Base-by-base conservation (phyloP, 345 rosid species). In the Dovyalis caffra region DNA sequence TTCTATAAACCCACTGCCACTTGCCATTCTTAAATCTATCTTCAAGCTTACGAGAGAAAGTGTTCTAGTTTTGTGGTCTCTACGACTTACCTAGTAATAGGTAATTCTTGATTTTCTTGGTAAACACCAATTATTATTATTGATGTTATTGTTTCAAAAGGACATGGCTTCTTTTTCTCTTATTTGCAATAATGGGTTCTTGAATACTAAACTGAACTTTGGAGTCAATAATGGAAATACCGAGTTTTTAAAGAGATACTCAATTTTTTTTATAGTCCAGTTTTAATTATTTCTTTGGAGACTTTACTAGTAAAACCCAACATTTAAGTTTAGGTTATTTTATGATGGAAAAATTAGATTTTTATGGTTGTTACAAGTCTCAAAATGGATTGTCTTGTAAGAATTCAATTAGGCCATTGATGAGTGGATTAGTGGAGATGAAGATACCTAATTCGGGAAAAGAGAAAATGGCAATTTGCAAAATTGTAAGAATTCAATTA, bases 101-200 rank as follows among this genome's bases (percentile, higher is more conserved):
- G 53, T 57, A 15, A 34, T 68, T 64, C 72, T 26, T 64, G 56
- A 67, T 56, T 76, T 56, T 70, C 0, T 68, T 56, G 65, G 53
- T 82, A 33, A 32, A 34, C 35, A 60, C n/a, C 64, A 20, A 26
- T 68, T 69, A n/a, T n/a, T n/a, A n/a, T n/a, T n/a, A n/a, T n/a
- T n/a, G n/a, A n/a, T n/a, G 21, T 43, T 60, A 45, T 60, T 74
- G 73, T 70, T 15, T 18, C 10, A 33, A 62, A 75, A 67, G 26
- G 70, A 68, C 68, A 92, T 92, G 98, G 87, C 91, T 79, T 78
- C 85, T 53, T 73, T 84, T 77, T 82, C 70, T 82, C 78, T 86
- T 69, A 86, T 87, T 57, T 89, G 92, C 87, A 82, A 82, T 76
- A 80, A 77, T 83, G 92, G 88, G 62, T 83, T 85, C 31, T 83